A percentile compares a stretch with the other conserved stretches of the same genome.
Conservation (phyloP, 2,329 filamentous ascomycete species). For the Fusarium sp. region DNA sequence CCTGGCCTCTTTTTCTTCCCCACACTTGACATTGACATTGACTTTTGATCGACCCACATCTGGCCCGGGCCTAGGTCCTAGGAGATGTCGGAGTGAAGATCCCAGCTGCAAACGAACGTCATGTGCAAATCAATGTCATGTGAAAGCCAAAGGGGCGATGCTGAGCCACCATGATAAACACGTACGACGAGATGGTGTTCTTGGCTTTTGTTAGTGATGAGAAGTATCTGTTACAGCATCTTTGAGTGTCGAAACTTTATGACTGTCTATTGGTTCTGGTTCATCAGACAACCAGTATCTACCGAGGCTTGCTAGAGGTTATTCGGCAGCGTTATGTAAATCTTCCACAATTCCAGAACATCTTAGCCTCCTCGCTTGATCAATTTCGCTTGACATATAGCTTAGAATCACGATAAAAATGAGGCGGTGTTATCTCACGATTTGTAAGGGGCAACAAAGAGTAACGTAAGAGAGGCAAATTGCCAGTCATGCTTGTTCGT, state of each 20-base stretch:
- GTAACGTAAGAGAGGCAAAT: slow-evolving; percentile 30
- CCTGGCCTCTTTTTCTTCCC: slow-evolving; percentile 13
- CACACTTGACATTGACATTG: slow-evolving; percentile 16
- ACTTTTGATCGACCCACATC: slow-evolving; percentile 28
- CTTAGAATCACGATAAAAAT: not conserved
- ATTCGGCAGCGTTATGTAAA: not conserved
- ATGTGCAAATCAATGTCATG: slow-evolving; percentile 42
- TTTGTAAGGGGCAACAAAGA: slow-evolving; percentile 17
- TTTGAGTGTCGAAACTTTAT: not conserved
- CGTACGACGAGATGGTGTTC: slow-evolving; percentile 18
- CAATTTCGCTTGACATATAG: slow-evolving; percentile 2
- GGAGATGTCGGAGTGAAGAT: slow-evolving; percentile 7
- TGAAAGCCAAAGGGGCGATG: slow-evolving; percentile 33
- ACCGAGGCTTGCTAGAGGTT: not conserved
- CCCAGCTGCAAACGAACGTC: slow-evolving; percentile 27
- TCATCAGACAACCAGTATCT: not conserved
- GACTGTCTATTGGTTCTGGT: not conserved
- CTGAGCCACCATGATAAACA: slow-evolving; percentile 30
- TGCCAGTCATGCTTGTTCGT: slow-evolving; percentile 33
- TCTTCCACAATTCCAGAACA: not conserved
- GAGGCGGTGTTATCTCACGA: slow-evolving; percentile 24
- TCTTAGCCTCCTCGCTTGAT: not conserved
- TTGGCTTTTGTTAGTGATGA: not conserved
- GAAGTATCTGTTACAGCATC: not conserved
- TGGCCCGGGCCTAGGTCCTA: slow-evolving; percentile 9